phyloP scores from a whole-genome alignment of 2,329 filamentous ascomycete species.

The Trichothecium sympodiale region DNA sequence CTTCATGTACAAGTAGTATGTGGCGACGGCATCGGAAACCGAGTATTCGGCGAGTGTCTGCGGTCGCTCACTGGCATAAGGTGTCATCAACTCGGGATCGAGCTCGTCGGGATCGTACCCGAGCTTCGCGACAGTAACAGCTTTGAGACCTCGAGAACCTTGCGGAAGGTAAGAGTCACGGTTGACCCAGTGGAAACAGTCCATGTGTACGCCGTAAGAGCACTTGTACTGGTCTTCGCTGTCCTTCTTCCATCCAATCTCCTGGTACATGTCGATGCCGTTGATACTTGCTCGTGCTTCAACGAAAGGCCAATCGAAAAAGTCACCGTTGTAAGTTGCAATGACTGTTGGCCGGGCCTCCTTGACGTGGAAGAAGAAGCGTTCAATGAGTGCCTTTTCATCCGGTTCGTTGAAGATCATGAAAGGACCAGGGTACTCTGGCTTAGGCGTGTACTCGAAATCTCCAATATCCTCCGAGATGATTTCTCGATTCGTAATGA shows the following conservation, averaged over 20 bases:
- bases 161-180: slow-evolving; percentile 96
- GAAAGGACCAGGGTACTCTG: slow-evolving; percentile 89
- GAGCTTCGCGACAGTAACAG: slow-evolving; percentile 93
- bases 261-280: slow-evolving; percentile 98
- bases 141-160: slow-evolving; percentile 92
- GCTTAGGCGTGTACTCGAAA: slow-evolving; percentile 96
- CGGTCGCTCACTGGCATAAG: slow-evolving; percentile 77
- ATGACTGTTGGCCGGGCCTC: slow-evolving; percentile 92
- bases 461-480: slow-evolving; percentile 95
- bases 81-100: slow-evolving; percentile 95
- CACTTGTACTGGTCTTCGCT: slow-evolving; percentile 94
- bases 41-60: slow-evolving; percentile 96
- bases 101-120: slow-evolving; percentile 97
- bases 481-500: slow-evolving; percentile 96
- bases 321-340: slow-evolving; percentile 99
- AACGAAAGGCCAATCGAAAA: slow-evolving; percentile 99
- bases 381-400: slow-evolving; percentile 75
- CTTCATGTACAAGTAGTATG: slow-evolving; percentile 99
- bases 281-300: slow-evolving; percentile 86
- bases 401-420: slow-evolving; percentile 98
- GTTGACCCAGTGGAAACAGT: slow-evolving; percentile 98
- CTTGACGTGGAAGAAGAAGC: slow-evolving; percentile 94
- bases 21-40: slow-evolving; percentile 95
- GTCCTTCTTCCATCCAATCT: slow-evolving; percentile 95
- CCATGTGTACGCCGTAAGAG: slow-evolving; percentile 95